These are phyloP conservation scores for Lentinula sp. DNA, from an alignment of 768 basidiomycete genomes.

Conservation along the genomic window DNA sequence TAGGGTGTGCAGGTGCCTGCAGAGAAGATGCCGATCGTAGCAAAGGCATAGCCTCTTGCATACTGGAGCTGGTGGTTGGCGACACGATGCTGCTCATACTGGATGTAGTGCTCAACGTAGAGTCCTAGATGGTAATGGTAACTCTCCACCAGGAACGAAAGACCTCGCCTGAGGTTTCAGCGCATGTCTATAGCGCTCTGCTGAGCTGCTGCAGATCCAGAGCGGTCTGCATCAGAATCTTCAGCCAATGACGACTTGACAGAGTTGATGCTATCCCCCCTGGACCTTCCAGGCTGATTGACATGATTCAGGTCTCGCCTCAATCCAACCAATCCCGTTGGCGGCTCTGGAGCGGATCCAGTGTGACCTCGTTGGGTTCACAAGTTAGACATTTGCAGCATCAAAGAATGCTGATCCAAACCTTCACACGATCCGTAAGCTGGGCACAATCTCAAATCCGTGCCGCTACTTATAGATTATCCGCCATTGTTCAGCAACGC, in stretches of 20 bases:
- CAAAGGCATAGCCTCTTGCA: conserved; percentile 30
- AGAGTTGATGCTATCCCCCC: conserved; percentile 52
- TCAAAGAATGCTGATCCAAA: too few species aligned
- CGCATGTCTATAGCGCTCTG: conserved; percentile 43
- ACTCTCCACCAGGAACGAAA: conserved; percentile 48
- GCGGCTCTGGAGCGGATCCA: conserved; percentile 26
- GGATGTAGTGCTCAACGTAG: conserved; percentile 29
- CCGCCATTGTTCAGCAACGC: too few species aligned
- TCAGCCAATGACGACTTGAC: conserved; percentile 27
- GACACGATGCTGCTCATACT: conserved; percentile 31
- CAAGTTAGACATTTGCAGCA: too few species aligned
- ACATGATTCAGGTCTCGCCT: conserved; percentile 16
- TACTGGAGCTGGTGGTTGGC: conserved; percentile 27
- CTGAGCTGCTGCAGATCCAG: conserved; percentile 33
- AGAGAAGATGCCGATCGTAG: conserved; percentile 32
- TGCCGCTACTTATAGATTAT: too few species aligned
- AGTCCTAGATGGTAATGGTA: conserved; percentile 55
- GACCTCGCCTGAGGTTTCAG: conserved; percentile 36
- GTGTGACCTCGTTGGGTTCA: conserved; percentile 23
- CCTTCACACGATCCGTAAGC: too few species aligned
- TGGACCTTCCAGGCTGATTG: conserved; percentile 37
- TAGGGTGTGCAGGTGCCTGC: conserved; percentile 23
- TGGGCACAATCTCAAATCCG: too few species aligned
- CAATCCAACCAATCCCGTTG: conserved; percentile 20
- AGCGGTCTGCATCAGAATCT: conserved; percentile 51